These are phyloP conservation scores for Sporopachydermia cereana DNA, from an alignment of 1,139 yeast genomes.

Conservation along the genomic window DNA sequence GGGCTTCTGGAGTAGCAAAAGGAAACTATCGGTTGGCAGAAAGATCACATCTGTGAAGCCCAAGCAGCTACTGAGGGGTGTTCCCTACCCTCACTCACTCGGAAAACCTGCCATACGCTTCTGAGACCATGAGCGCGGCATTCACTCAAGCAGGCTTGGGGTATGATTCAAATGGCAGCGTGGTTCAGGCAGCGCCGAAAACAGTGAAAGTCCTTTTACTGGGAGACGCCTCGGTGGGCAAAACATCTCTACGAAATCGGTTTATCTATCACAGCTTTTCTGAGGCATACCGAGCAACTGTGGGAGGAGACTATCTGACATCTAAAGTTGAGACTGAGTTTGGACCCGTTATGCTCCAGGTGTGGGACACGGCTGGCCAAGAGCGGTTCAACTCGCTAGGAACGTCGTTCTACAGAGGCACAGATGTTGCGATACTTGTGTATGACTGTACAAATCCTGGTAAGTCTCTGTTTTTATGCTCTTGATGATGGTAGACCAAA, in stretches of 20 bases:
- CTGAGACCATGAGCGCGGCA: too few relatives aligned
- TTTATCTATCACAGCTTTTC: slow-evolving; percentile 47
- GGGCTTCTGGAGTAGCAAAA: too few relatives aligned
- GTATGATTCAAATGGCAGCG: background rate
- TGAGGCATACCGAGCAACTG: slow-evolving; percentile 48
- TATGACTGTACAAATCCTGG: slow-evolving; percentile 48
- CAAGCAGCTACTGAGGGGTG: too few relatives aligned
- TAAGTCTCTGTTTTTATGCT: slow-evolving; percentile 12
- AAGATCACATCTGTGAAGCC: too few relatives aligned
- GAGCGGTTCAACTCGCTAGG: slow-evolving; percentile 50
- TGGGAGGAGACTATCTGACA: slow-evolving; percentile 51
- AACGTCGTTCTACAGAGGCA: slow-evolving; percentile 48
- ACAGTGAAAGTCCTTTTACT: slow-evolving; percentile 41
- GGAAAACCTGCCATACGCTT: too few relatives aligned
- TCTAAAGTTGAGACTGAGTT: slow-evolving; percentile 25
- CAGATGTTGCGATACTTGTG: slow-evolving; percentile 45
- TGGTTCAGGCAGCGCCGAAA: background rate
- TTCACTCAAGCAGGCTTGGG: too few relatives aligned
- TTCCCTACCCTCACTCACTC: too few relatives aligned
- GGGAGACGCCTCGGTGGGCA: slow-evolving; percentile 55
- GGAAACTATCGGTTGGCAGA: too few relatives aligned
- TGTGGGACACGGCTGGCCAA: slow-evolving; percentile 64
- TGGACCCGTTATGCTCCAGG: slow-evolving; percentile 33
- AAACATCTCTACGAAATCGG: slow-evolving; percentile 48
- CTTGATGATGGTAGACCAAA: too few relatives aligned